Evolutionary conservation across 1,284 basidiomycete genomes (phyloP).

Genomic region (Moesziomyces globuligerus): DNA sequence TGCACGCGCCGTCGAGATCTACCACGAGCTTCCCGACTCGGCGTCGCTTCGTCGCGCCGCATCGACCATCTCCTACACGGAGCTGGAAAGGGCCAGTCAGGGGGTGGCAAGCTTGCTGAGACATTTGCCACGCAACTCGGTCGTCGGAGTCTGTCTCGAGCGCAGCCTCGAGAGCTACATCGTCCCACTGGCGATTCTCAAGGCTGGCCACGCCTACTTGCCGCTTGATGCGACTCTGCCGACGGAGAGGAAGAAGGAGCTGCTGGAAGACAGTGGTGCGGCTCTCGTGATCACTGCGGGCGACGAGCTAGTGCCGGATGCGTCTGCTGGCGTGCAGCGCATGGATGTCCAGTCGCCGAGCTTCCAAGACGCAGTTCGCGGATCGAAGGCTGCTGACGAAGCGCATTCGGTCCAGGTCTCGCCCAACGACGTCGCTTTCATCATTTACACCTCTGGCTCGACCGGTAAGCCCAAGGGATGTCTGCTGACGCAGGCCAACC

Average conservation of each 20-base stretch:
- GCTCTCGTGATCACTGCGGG: conserved; percentile 35
- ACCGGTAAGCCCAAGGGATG: conserved; percentile 64
- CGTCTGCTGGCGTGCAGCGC: background rate
- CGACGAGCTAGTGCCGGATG: conserved; percentile 3
- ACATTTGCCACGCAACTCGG: conserved; percentile 28
- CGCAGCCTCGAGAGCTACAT: conserved; percentile 58
- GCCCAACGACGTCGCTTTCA: conserved; percentile 54
- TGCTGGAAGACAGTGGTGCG: conserved; percentile 55
- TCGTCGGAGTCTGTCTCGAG: conserved; percentile 55
- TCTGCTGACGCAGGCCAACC: conserved; percentile 53
- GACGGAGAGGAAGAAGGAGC: conserved; percentile 55
- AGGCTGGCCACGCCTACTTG: conserved; percentile 59
- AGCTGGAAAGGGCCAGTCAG: conserved; percentile 38
- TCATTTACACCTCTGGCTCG: conserved; percentile 64
- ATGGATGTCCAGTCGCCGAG: conserved; percentile 15
- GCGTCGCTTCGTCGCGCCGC: conserved; percentile 3
- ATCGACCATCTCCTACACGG: conserved; percentile 36
- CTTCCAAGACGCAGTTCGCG: conserved; percentile 4
- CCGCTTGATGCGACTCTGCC: conserved; percentile 66
- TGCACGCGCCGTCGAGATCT: conserved; percentile 44
- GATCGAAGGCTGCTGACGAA: background rate
- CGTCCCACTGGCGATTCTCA: conserved; percentile 51
- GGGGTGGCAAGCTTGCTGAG: conserved; percentile 25
- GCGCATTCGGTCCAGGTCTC: background rate
- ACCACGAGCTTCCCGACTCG: conserved; percentile 19